These are phyloP conservation scores for Blastomyces silverae DNA, from an alignment of 2,329 filamentous ascomycete species.

Conservation along the genomic window DNA sequence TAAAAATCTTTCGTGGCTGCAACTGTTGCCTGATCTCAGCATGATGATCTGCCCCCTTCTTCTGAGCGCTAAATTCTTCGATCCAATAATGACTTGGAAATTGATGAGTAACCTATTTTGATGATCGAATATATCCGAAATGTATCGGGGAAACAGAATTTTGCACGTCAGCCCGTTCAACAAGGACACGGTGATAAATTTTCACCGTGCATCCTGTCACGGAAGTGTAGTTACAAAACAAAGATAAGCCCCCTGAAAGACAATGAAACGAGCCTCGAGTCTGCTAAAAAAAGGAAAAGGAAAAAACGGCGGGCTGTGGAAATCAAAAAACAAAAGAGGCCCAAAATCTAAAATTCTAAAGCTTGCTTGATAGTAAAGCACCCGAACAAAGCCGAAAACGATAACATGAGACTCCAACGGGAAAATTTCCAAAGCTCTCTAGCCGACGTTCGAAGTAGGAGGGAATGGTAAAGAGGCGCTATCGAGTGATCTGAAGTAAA, in stretches of 20 bases:
- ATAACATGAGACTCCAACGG: not conserved
- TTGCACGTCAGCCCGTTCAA: not conserved
- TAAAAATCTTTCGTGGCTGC: not conserved
- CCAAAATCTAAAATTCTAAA: conserved; percentile 6
- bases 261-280: not conserved
- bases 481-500: not conserved
- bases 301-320: not conserved
- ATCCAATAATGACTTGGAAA: not conserved
- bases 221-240: not conserved
- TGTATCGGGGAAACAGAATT: not conserved
- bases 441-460: not conserved
- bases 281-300: not conserved
- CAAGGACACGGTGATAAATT: not conserved
- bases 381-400: not conserved
- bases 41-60: not conserved
- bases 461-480: not conserved
- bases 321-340: not conserved
- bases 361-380: not conserved
- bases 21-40: not conserved
- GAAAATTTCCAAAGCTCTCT: not conserved
- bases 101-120: not conserved
- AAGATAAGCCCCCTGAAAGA: not conserved
- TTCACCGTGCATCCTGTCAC: not conserved
- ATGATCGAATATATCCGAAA: not conserved
- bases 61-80: not conserved